Conservation (phyloP, 306 rosid species). For the Vigna angularis region DNA sequence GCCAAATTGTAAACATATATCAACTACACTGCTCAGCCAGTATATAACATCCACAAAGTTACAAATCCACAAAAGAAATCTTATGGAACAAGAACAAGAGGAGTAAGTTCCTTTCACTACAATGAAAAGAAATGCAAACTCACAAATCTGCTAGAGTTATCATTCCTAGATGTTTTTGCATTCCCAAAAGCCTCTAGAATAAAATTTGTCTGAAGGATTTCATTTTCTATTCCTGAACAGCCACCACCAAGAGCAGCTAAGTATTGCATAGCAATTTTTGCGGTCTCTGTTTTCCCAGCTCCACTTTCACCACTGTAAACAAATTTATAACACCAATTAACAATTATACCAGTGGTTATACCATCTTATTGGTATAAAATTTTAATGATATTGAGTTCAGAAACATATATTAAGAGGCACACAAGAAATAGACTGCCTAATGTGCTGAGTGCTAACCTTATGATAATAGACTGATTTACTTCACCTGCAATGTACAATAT, state of each 20-base stretch:
- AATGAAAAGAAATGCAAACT: constrained; percentile 55
- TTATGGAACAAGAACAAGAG: constrained; percentile 29
- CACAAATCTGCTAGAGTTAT: constrained; percentile 96
- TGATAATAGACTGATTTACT: constrained; percentile 86
- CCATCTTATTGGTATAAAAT: not conserved
- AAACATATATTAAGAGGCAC: constrained; percentile 3
- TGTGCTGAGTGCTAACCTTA: constrained; percentile 69
- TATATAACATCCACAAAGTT: constrained; percentile 28
- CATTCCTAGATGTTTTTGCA: constrained; percentile 87
- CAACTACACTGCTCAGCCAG: constrained; percentile 41
- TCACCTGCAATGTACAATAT: constrained; percentile 71
- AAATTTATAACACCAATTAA: constrained; percentile 27
- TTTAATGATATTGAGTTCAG: constrained; percentile 25
- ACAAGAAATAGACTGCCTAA: constrained; percentile 38
- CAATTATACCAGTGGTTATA: constrained; percentile 19
- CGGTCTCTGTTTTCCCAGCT: constrained; percentile 95
- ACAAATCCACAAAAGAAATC: constrained; percentile 25
- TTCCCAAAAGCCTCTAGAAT: constrained; percentile 95
- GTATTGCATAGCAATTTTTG: constrained; percentile 89
- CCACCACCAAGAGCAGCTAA: constrained; percentile 82
- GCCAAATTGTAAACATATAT: constrained; percentile 39
- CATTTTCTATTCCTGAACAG: constrained; percentile 67
- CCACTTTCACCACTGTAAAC: constrained; percentile 95
- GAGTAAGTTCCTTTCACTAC: constrained; percentile 17
- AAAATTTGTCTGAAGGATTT: constrained; percentile 72